Evolutionary conservation across 192 early-diverging fungal genomes (phyloP).

Genomic region (Allomyces javanicus): DNA sequence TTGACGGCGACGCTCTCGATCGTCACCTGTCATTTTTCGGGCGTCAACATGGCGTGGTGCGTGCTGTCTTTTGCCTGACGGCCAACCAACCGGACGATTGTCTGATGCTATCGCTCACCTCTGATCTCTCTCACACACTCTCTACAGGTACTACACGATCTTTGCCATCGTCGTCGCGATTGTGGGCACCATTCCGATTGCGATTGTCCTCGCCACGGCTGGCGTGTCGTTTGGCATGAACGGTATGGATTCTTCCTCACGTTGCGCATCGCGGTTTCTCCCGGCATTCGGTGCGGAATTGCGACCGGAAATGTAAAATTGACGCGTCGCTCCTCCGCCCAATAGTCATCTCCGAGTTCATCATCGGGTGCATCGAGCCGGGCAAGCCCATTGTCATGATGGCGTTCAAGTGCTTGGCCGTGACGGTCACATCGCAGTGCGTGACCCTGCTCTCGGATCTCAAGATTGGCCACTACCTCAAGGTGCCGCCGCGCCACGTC

Average conservation of each 20-base stretch:
- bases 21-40: constrained; percentile 25
- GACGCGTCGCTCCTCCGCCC: background rate
- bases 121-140: too few species aligned
- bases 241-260: constrained; percentile 27
- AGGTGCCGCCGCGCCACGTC: constrained; percentile 59
- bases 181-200: constrained; percentile 57
- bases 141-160: constrained; percentile 5
- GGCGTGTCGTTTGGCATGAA: constrained; percentile 20
- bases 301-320: constrained; percentile 9
- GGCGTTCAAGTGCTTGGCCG: constrained; percentile 51
- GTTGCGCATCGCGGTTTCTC: constrained; percentile 55
- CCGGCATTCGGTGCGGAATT: constrained; percentile 31
- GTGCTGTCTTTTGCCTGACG: constrained; percentile 8
- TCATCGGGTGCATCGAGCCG: constrained; percentile 59
- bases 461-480: constrained; percentile 64
- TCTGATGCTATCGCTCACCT: too few species aligned
- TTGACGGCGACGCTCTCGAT: constrained; percentile 22
- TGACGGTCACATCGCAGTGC: constrained; percentile 43
- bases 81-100: too few species aligned
- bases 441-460: constrained; percentile 20
- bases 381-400: constrained; percentile 67
- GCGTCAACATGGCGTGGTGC: constrained; percentile 55
- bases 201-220: constrained; percentile 58
- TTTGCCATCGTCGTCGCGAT: constrained; percentile 33
- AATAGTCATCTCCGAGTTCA: constrained; percentile 56